Evolutionary conservation across 257 asterid species (phyloP), one percentile per base, ranked within the genome.

Genomic region (Gardenia jasminoides): DNA sequence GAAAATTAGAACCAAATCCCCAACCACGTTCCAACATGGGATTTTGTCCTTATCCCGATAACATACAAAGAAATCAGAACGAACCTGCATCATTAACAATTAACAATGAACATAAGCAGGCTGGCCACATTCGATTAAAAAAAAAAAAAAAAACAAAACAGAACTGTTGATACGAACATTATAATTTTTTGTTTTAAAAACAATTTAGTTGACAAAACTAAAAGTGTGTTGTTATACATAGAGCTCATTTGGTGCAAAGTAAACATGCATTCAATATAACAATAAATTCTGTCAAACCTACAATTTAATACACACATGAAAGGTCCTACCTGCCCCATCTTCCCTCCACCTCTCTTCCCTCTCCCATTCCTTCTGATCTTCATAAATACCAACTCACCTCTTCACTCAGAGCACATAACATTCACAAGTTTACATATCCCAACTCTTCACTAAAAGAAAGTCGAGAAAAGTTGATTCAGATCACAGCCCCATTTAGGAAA

Each of bases 241-340:
- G n/a, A 71, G 56, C 72, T 67, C 67, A 67, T 73, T 44, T 73
- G 82, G 70, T 66, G 67, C 30, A 58, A 79, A 22, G 28, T 24
- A 79, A 59, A 80, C 76, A 77, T 50, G 88, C 88, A 85, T 83
- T 83, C 31, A 81, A 79, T 79, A 36, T 68, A 33, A 79, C 80
- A 83, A 68, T 82, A 84, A 88, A 81, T 80, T 76, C 67, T 41
- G 22, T 80, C 70, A 83, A 80, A 20, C 80, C 81, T 74, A 36
- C 72, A 79, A 82, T 83, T 85, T 56, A 87, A 78, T 82, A 86
- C 72, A 80, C 82, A 77, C 88, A 85, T 82, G 87, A 88, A 78
- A 78, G 83, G 87, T 64, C 91, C 90, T 78, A 83, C 93, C 88
- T 31, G 15, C 68, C 83, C 83, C 79, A 64, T 70, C 61, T 54